Conservation (phyloP, 2,329 filamentous ascomycete genomes). For the Fusarium succisae region DNA sequence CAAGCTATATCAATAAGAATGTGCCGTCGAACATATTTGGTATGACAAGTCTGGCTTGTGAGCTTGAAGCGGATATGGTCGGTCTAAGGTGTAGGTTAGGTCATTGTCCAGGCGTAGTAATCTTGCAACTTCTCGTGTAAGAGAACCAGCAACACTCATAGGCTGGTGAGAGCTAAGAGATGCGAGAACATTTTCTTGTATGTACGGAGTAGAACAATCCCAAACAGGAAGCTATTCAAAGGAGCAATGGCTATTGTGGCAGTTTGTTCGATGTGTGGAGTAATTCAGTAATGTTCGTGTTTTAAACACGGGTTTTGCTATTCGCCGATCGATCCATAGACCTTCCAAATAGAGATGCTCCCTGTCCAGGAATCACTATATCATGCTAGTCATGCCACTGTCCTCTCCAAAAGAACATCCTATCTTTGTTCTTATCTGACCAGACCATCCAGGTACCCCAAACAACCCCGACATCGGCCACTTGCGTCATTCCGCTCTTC, state of each 20-base stretch:
- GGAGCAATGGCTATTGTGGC: not conserved
- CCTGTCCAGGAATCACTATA: not conserved
- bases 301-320: not conserved
- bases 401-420: not conserved
- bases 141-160: not conserved
- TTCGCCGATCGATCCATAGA: not conserved
- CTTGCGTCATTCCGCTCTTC: slow-evolving; percentile 26
- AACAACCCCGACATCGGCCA: slow-evolving; percentile 28
- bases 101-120: too few species aligned
- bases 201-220: too few species aligned
- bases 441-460: slow-evolving; percentile 9
- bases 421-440: not conserved
- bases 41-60: not conserved
- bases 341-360: not conserved
- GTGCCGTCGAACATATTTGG: not conserved
- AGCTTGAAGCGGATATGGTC: too few species aligned
- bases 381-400: not conserved
- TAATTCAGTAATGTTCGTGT: not conserved
- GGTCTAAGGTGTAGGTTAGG: not conserved
- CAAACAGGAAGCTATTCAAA: not conserved
- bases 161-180: not conserved
- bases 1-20: too few species aligned
- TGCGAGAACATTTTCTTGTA: fast-evolving
- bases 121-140: not conserved
- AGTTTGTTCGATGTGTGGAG: not conserved